Evolutionary conservation across 2,329 filamentous ascomycete species (phyloP), one percentile per base, ranked within the genome.

Genomic region (Fusarium papillatum): DNA sequence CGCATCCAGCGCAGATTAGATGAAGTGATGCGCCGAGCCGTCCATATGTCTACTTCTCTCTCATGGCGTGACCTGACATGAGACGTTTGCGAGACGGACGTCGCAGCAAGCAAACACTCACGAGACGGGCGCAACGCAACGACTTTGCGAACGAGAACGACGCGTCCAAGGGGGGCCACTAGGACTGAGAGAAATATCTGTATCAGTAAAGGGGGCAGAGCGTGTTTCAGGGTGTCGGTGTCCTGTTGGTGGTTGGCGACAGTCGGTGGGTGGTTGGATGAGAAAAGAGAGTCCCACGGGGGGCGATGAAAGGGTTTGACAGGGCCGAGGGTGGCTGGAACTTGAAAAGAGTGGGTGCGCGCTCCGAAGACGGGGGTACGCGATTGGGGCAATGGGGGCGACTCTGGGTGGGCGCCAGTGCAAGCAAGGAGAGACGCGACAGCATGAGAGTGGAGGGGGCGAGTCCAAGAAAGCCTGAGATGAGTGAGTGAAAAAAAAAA

Each of bases 211-310:
- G 76, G 77, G 76, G 75, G 77, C 60, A 76, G 72, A 70, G 69
- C 72, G 70, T 80, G 79, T 80, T 80, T 80, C 79, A 80, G 79
- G 75, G 75, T 79, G 68, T 65, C 59, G 48, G 41, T 64, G 60
- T 72, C 68, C 41, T 70, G 69, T 64, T 74, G 74, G 75, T 79
- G 76, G 78, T 75, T 72, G 76, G 73, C 43, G 69, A 68, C 36
- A 66, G 66, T 71, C 64, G 72, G 72, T 76, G 69, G 74, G 77
- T 78, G 76, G 77, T 70, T 64, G 66, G 66, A 34, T 57, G 29
- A 57, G 53, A 57, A 57, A 46, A 73, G 17, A 60, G 61, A 68
- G 70, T 70, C 65, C 78, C 73, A 79, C 68, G 75, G 67, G 78
- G 79, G 78, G 62, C 78, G 68, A 79, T 57, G 68, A 69, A 71